Evolutionary conservation across 441 rosid genomes (phyloP).

Genomic region (Dalechampia spathulata): DNA sequence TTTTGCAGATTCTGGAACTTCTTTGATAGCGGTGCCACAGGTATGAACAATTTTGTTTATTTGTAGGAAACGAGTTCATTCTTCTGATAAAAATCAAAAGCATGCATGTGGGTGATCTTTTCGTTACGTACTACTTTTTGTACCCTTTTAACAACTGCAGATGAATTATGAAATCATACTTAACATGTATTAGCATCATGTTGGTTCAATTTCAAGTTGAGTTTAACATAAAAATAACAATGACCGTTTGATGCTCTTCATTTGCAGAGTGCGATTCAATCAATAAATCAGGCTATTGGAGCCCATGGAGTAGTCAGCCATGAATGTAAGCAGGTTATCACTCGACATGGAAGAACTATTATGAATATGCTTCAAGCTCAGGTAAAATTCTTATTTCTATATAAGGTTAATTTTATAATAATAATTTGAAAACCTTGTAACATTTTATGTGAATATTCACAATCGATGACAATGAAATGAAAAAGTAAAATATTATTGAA

Average conservation of each 20-base stretch:
- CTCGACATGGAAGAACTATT: constrained; percentile 54
- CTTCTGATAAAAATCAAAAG: background rate
- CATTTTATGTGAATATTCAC: too few relatives aligned
- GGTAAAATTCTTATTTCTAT: constrained; percentile 27
- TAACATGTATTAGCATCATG: too few relatives aligned
- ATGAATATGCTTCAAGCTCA: constrained; percentile 48
- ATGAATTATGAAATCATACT: too few relatives aligned
- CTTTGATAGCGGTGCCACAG: constrained; percentile 75
- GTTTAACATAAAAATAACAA: too few relatives aligned
- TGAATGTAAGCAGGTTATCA: constrained; percentile 66
- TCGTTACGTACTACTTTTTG: too few relatives aligned
- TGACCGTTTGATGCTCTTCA: background rate
- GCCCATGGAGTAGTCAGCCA: constrained; percentile 69
- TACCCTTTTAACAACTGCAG: too few relatives aligned
- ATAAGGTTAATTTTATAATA: too few relatives aligned
- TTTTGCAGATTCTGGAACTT: constrained; percentile 84
- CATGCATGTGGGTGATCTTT: background rate
- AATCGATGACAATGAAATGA: too few relatives aligned
- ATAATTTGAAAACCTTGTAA: too few relatives aligned
- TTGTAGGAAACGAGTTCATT: too few relatives aligned
- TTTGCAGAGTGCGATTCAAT: constrained; percentile 46
- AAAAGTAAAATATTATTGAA: too few relatives aligned
- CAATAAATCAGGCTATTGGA: constrained; percentile 82
- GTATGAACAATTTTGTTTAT: constrained; percentile 23
- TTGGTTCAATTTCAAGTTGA: background rate